Evolutionary conservation across 805 yeast genomes (phyloP).

Genomic region (Wickerhamiella siamensis): DNA sequence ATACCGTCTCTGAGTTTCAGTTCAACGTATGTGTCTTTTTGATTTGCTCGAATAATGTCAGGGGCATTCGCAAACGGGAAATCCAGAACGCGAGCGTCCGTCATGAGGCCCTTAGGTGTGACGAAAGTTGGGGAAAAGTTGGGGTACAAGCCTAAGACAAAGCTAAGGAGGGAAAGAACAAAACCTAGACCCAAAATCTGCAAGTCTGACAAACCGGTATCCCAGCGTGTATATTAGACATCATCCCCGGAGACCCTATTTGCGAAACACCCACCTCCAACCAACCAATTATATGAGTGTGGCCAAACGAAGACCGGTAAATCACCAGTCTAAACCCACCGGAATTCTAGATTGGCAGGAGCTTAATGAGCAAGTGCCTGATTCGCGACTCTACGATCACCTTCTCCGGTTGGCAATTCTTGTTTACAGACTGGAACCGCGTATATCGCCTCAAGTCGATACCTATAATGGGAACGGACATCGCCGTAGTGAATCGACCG

Average conservation of each 20-base stretch:
- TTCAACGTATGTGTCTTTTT: conserved; percentile 71
- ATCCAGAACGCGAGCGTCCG: conserved; percentile 6
- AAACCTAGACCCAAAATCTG: background rate
- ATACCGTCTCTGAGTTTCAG: conserved; percentile 39
- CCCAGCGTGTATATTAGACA: background rate
- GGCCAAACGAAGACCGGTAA: background rate
- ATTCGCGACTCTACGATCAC: conserved; percentile 32
- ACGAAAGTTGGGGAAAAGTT: too few relatives aligned
- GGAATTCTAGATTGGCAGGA: conserved; percentile 5
- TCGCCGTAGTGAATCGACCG: background rate
- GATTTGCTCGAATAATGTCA: conserved; percentile 77
- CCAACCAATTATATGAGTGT: background rate
- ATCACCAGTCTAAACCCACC: background rate
- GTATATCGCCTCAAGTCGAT: background rate
- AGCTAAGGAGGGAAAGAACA: too few relatives aligned
- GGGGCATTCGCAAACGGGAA: conserved; percentile 77
- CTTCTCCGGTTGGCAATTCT: conserved; percentile 42
- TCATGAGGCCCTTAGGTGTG: too few relatives aligned
- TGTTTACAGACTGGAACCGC: conserved; percentile 47
- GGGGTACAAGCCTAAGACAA: too few relatives aligned
- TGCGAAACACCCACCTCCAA: too few relatives aligned
- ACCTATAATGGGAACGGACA: background rate
- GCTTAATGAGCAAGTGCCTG: conserved; percentile 9
- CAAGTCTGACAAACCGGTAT: background rate
- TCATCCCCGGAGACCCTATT: too few relatives aligned